Base-by-base conservation (phyloP, 306 rosid species). In the Alnus rubra region DNA sequence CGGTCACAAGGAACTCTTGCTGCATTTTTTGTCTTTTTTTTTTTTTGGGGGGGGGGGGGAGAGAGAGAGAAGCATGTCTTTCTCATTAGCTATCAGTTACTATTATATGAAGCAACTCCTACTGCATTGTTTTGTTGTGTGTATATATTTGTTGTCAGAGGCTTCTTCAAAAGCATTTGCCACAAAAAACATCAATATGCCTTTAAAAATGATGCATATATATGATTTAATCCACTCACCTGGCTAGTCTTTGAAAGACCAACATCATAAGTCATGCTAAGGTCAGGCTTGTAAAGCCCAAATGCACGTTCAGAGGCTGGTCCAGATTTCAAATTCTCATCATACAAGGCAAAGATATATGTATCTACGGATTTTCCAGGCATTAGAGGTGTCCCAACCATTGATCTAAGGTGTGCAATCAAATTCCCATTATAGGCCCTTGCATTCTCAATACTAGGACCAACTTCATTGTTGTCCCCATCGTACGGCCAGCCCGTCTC, bases 401-500 rank as follows among this genome's bases (percentile, higher is more conserved):
- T 23, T 50, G 98, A 95, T 64, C 91, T 87, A 69, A 95, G 99
- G 73, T 93, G 99, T 18, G 85, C 74, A 72, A 95, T 93, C 71
- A 95, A 83, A 81, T 95, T 95, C 28, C 97, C 97, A 77, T 91
- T 95, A 39, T 91, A 95, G 78, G 97, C 94, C 79, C 77, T 91
- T n/a, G 98, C 98, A 77, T 93, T 95, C 74, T 93, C 98, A 35
- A 88, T 71, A 70, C 91, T 76, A 0, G 97, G 82, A 50, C 96
- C 99, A 1, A 79, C 86, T 85, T 95, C 94, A 55, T 82, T 90
- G 86, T 72, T 80, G 81, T 91, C 99, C 13, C 99, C 99, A 1
- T 67, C 52, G 65, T 92, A 90, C 5, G 99, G 92, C 97, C 99
- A 95, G 35, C 99, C 99, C 4, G 99, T 95, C 85, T 95, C 99